Evolutionary conservation across 805 yeast genomes (phyloP).

Genomic region (Yamadazyma scolyti): DNA sequence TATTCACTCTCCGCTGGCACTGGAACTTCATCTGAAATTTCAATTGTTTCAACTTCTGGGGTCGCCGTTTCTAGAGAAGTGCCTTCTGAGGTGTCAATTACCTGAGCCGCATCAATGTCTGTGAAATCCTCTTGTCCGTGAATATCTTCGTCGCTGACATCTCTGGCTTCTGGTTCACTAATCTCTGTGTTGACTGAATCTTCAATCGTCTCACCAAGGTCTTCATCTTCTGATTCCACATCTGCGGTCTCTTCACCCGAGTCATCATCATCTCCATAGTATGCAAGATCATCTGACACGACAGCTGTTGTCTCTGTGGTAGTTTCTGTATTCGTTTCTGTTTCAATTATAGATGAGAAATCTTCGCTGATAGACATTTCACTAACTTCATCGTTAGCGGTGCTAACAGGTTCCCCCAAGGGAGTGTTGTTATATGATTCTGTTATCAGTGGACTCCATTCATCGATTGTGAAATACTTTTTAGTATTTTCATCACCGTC

Average conservation of each 20-base stretch:
- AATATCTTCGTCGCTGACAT: too few species aligned
- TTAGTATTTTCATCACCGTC: slow-evolving; percentile 19
- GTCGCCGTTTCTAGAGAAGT: too few species aligned
- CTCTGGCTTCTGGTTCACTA: too few species aligned
- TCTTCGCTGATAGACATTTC: slow-evolving; percentile 7
- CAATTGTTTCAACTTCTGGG: background rate
- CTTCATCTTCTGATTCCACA: slow-evolving; percentile 1
- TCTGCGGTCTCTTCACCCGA: background rate
- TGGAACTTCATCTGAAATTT: background rate
- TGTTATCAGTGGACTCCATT: slow-evolving; percentile 12
- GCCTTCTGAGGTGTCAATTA: too few species aligned
- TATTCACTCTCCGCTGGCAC: background rate
- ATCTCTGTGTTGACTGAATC: too few species aligned
- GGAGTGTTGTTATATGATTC: slow-evolving; percentile 4
- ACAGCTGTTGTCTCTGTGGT: slow-evolving; percentile 3
- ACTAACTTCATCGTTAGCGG: slow-evolving; percentile 7
- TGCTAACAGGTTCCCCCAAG: slow-evolving; percentile 8
- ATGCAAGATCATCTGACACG: background rate
- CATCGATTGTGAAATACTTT: slow-evolving; percentile 20
- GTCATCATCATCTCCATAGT: background rate
- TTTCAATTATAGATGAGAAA: slow-evolving; percentile 3
- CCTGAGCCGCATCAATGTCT: too few species aligned
- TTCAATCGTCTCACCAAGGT: background rate
- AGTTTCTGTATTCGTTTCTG: too few species aligned
- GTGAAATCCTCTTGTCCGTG: too few species aligned